Evolutionary conservation across 2,329 filamentous ascomycete species (phyloP), one percentile per base, ranked within the genome.

Genomic region (Nemania serpens): DNA sequence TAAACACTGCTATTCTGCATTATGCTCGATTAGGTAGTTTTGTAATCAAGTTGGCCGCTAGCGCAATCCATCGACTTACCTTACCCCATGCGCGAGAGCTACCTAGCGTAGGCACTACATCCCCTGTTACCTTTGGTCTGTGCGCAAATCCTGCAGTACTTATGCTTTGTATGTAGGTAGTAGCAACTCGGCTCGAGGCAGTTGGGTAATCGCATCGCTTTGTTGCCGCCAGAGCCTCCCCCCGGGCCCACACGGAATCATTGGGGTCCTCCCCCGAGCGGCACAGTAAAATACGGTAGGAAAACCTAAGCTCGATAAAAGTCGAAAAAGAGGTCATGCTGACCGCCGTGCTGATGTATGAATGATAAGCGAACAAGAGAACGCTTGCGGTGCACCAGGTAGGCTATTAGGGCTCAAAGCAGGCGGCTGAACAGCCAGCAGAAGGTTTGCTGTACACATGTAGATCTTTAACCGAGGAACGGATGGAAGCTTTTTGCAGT

Each of bases 181-280:
- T 7, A 7, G 25, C 25, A 29, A 29, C 25, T 29, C 25, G 25
- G 25, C 25, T 29, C 25, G 25, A 29, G 25, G 25, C 25, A 29
- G 4, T 29, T 29, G 7, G 25, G 25, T 29, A 29, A 3, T 29
- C 7, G 25, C 7, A 29, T 29, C 25, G 25, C 22, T 33, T 29
- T 34, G 29, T 39, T 15, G 13, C 10, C n/a, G 34, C 39, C 46
- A 61, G 48, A 61, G 59, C 59, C 54, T 57, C 58, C 48, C 47
- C 53, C 53, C 36, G 29, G 33, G 36, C 29, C 46, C 46, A 42
- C 39, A 42, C 46, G 33, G 46, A 48, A 48, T 11, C 2, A 5
- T 22, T 22, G 25, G 46, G 46, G 25, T 36, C 20, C 47, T 50
- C 37, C 11, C 47, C 22, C 33, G 11, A 12, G 33, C 29, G 51